Conservation (phyloP, 305 asterid species). For the Withania somnifera region DNA sequence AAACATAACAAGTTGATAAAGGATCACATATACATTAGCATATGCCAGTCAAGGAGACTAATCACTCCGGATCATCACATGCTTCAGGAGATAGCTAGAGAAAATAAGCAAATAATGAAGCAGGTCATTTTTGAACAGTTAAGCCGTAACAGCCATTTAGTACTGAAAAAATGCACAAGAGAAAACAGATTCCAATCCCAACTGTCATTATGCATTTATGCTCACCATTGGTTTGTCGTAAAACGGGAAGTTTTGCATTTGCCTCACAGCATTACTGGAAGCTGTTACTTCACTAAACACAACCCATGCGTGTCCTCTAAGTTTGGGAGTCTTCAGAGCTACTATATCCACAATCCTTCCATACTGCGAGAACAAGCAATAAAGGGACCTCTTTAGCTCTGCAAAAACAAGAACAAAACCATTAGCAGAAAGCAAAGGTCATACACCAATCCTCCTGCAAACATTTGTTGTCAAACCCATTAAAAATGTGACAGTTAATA, state of each 20-base stretch:
- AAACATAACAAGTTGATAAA: neutral
- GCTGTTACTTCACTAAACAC: slow-evolving; percentile 95
- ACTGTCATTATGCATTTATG: slow-evolving; percentile 11
- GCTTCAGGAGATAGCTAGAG: neutral
- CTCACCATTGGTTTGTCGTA: slow-evolving; percentile 94
- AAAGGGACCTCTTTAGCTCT: slow-evolving; percentile 99
- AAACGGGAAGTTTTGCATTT: slow-evolving; percentile 95
- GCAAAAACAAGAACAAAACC: slow-evolving; percentile 20
- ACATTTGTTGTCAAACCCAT: neutral
- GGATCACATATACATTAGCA: neutral
- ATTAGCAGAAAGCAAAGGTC: neutral
- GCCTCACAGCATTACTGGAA: slow-evolving; percentile 94
- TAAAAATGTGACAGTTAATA: neutral
- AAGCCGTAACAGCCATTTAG: neutral
- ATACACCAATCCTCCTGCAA: neutral
- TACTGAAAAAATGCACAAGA: neutral
- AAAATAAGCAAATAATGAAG: neutral
- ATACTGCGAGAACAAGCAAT: slow-evolving; percentile 94
- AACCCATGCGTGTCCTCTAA: slow-evolving; percentile 97
- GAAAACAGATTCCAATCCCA: neutral
- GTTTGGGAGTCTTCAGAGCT: slow-evolving; percentile 83
- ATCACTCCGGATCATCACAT: neutral
- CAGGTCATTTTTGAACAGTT: neutral
- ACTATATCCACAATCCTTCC: slow-evolving; percentile 95
- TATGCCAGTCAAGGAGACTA: neutral